phyloP scores from a whole-genome alignment of 108 stramenopile genomes.

The Fragilariopsis cylindrus region DNA sequence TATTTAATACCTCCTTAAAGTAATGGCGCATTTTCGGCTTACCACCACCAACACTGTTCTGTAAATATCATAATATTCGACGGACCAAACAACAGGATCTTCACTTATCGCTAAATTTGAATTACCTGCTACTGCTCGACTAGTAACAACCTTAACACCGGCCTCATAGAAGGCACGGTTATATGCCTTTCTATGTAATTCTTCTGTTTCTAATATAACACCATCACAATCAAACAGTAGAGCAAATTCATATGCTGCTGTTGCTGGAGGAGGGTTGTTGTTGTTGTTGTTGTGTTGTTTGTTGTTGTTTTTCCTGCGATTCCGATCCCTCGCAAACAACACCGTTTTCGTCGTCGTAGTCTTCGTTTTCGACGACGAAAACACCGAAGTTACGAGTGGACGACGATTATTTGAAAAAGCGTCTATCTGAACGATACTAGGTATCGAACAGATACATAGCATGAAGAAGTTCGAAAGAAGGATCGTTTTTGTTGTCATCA shows the following conservation, averaged over 20 bases:
- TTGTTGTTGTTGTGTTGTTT: background rate
- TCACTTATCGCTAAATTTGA: background rate
- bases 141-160: conserved; percentile 48
- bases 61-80: conserved; percentile 84
- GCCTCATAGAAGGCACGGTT: conserved; percentile 79
- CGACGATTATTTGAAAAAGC: no score
- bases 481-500: no score
- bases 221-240: conserved; percentile 93
- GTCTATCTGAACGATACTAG: no score
- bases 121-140: no score
- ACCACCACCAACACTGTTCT: conserved; percentile 91
- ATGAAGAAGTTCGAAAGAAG: no score
- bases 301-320: background rate
- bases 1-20: conserved; percentile 36
- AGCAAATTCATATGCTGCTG: conserved; percentile 45
- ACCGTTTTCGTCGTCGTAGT: conserved; percentile 4
- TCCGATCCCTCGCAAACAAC: conserved; percentile 3
- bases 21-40: conserved; percentile 90
- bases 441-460: no score
- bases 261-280: background rate
- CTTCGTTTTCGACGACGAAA: conserved; percentile 4
- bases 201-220: conserved; percentile 92
- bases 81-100: conserved; percentile 83
- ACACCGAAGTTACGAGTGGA: background rate
- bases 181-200: conserved; percentile 89